Evolutionary conservation across 257 asterid genomes (phyloP).

Genomic region (Solanum piurae): DNA sequence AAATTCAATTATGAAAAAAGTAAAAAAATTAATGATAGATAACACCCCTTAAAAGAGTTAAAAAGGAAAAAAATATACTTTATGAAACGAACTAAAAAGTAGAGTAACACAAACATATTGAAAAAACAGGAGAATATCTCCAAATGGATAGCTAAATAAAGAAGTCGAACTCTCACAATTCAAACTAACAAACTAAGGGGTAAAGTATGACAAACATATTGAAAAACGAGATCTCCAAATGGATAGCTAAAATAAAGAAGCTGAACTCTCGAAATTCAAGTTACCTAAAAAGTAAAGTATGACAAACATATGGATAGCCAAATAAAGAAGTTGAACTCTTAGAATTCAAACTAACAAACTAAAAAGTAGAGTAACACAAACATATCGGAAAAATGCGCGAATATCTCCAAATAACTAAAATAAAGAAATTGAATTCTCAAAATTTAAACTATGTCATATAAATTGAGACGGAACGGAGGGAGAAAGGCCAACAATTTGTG

Average conservation of each 20-base stretch:
- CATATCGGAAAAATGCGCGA: background rate
- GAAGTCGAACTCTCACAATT: background rate
- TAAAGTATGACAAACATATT: no score
- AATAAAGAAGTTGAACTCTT: no score
- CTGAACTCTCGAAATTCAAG: no score
- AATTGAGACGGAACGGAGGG: background rate
- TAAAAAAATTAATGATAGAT: no score
- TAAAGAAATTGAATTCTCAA: background rate
- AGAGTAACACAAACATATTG: no score
- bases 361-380: no score
- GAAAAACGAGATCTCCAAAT: background rate
- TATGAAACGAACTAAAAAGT: no score
- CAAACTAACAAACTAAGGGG: no score
- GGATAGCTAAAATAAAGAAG: background rate
- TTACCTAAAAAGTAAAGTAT: background rate
- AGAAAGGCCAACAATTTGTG: background rate
- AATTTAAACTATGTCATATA: background rate
- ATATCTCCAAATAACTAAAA: background rate
- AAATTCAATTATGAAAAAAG: background rate
- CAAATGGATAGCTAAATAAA: no score
- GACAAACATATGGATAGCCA: no score
- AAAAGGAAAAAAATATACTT: background rate
- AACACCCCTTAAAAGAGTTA: background rate
- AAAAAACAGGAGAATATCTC: no score
- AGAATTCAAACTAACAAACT: no score